Conservation (phyloP, 805 yeast species). For the Ogataea minuta region DNA sequence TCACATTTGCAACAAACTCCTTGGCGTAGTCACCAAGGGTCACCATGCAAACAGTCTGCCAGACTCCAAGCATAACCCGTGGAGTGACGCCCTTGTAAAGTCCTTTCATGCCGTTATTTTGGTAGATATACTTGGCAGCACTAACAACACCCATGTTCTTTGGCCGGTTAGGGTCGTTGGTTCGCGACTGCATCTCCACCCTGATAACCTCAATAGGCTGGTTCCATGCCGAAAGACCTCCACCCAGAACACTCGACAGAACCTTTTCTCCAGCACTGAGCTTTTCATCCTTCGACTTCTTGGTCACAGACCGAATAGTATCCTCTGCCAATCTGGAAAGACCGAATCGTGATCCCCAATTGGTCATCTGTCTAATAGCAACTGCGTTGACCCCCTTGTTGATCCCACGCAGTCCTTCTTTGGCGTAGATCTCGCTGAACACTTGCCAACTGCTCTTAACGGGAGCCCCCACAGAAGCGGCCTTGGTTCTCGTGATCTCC, state of each 20-base stretch:
- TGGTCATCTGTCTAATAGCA: slow-evolving; percentile 97
- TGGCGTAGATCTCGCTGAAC: slow-evolving; percentile 76
- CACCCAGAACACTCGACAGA: slow-evolving; percentile 85
- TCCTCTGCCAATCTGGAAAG: slow-evolving; percentile 90
- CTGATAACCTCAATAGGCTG: slow-evolving; percentile 98
- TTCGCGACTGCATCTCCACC: slow-evolving; percentile 96
- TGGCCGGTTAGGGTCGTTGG: slow-evolving; percentile 93
- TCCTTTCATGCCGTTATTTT: slow-evolving; percentile 82
- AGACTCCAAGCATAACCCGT: slow-evolving; percentile 91
- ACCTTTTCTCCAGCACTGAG: slow-evolving; percentile 79
- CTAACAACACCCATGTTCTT: slow-evolving; percentile 76
- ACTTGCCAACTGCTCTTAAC: slow-evolving; percentile 80
- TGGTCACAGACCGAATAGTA: slow-evolving; percentile 60
- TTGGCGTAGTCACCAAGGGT: slow-evolving; percentile 94
- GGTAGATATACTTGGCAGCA: slow-evolving; percentile 80
- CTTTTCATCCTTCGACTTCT: slow-evolving; percentile 53
- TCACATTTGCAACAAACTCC: slow-evolving; percentile 59
- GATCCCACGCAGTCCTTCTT: slow-evolving; percentile 91
- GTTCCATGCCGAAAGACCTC: slow-evolving; percentile 97
- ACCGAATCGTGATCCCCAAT: slow-evolving; percentile 98
- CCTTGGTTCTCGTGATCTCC: slow-evolving; percentile 90
- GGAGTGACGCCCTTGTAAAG: slow-evolving; percentile 96
- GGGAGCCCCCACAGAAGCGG: slow-evolving; percentile 60
- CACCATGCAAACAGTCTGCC: slow-evolving; percentile 99
- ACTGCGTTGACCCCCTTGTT: slow-evolving; percentile 98